A percentile compares a stretch with the other conserved stretches of the same genome.
Conservation (phyloP, 2,329 filamentous ascomycete genomes). For the Penicillium sp. region DNA sequence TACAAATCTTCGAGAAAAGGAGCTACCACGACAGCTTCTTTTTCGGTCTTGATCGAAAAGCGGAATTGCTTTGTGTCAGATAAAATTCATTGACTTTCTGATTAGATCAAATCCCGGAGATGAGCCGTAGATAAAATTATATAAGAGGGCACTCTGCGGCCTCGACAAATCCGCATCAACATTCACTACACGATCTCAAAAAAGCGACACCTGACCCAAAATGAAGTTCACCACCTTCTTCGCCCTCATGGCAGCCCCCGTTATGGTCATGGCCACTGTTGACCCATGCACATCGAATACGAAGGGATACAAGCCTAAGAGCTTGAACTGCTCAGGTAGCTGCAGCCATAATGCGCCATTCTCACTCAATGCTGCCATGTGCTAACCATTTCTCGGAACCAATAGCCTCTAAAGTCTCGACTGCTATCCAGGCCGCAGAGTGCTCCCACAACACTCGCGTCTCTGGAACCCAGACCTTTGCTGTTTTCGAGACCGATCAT, state of each 20-base stretch:
- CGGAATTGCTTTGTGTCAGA: background rate
- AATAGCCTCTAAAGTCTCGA: conserved; percentile 35
- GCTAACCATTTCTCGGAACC: background rate
- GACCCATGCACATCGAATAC: conserved; percentile 38
- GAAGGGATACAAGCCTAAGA: conserved; percentile 34
- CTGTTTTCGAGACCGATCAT: conserved; percentile 46
- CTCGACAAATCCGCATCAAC: background rate
- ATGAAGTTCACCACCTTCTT: conserved; percentile 14
- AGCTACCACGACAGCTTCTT: background rate
- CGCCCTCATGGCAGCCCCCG: conserved; percentile 13
- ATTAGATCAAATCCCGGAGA: background rate
- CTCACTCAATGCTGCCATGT: background rate
- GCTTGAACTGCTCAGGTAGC: conserved; percentile 31
- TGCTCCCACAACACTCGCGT: conserved; percentile 42
- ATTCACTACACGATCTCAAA: background rate
- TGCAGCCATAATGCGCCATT: background rate
- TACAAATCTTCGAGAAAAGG: background rate
- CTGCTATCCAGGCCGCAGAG: conserved; percentile 41
- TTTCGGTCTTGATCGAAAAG: background rate
- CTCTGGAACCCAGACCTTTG: conserved; percentile 37
- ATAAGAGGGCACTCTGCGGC: background rate
- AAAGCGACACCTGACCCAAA: background rate
- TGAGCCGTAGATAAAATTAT: background rate
- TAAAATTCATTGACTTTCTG: background rate
- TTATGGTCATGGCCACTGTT: conserved; percentile 29